Percentiles rank a stretch among this genome's conserved stretches.
phyloP scores from a whole-genome alignment of 257 asterid genomes.

The Nicotiana tabacum region DNA sequence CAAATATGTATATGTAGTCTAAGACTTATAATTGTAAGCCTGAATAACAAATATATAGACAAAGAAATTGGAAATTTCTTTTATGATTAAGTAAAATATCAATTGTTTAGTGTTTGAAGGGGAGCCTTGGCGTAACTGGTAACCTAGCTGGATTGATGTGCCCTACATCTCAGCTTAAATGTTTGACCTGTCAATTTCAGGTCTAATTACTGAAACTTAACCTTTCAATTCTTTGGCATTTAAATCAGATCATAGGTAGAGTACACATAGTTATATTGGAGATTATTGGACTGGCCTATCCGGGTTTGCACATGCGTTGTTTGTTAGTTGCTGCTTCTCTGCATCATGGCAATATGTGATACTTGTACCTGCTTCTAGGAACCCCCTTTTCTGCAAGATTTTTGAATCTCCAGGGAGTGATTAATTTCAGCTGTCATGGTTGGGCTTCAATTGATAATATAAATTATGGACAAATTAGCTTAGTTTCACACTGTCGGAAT shows the following conservation, averaged over 20 bases:
- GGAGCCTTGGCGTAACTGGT: not conserved
- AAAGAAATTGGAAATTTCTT: no score
- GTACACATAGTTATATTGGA: not conserved
- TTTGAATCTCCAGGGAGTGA: not conserved
- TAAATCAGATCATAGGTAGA: not conserved
- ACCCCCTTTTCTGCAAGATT: not conserved
- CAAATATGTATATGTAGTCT: no score
- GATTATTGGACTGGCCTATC: not conserved
- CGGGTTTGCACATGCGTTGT: not conserved
- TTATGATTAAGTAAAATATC: no score
- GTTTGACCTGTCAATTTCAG: not conserved
- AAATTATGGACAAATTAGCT: not conserved
- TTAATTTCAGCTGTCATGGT: not conserved
- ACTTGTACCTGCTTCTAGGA: not conserved
- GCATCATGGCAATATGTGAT: not conserved
- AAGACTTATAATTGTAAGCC: no score
- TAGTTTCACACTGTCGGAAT: not conserved
- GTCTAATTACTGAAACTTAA: not conserved
- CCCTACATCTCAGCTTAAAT: not conserved
- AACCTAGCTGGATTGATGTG: not conserved
- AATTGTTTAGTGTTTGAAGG: no score
- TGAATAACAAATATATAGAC: no score
- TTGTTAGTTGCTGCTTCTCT: constrained; percentile 1
- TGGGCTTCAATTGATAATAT: not conserved
- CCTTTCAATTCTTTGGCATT: not conserved